Evolutionary conservation across 306 rosid species (phyloP).

Genomic region (Bauhinia variegata): DNA sequence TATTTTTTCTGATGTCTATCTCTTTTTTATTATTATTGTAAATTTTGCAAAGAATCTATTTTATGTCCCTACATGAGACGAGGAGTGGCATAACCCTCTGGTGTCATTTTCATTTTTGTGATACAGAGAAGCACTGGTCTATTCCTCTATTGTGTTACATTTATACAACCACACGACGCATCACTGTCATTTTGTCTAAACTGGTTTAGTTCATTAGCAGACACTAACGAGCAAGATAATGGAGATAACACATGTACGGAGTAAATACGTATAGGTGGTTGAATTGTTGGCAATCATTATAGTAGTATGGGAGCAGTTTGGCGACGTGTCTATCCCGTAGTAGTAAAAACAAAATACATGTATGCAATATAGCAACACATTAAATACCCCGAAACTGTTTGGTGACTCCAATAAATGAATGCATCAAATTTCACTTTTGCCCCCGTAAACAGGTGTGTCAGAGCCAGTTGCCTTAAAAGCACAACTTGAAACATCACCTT

Average conservation of each 20-base stretch:
- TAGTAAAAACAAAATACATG: slow-evolving; percentile 17
- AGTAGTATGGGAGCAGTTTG: slow-evolving; percentile 36
- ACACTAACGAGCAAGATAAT: neutral
- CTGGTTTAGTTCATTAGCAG: neutral
- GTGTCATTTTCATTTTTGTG: neutral
- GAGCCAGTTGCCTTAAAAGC: too few relatives aligned
- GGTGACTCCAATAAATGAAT: slow-evolving; percentile 42
- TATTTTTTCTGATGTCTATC: too few relatives aligned
- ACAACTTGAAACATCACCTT: neutral
- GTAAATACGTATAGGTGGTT: neutral
- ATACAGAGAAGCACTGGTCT: neutral
- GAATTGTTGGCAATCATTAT: slow-evolving; percentile 26
- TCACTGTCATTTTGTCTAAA: neutral
- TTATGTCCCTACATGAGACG: slow-evolving; percentile 12
- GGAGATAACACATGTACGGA: too few relatives aligned
- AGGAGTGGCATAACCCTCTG: neutral
- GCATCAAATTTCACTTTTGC: slow-evolving; percentile 24
- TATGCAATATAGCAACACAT: slow-evolving; percentile 26
- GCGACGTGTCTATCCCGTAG: slow-evolving; percentile 32
- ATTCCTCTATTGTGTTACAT: slow-evolving; percentile 19
- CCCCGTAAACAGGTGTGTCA: slow-evolving; percentile 30
- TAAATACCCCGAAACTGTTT: slow-evolving; percentile 31
- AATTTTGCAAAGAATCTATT: too few relatives aligned
- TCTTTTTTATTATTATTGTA: too few relatives aligned
- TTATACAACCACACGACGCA: slow-evolving; percentile 25